Conservation (phyloP, 1,284 basidiomycete genomes). For the Malassezia globosa region DNA sequence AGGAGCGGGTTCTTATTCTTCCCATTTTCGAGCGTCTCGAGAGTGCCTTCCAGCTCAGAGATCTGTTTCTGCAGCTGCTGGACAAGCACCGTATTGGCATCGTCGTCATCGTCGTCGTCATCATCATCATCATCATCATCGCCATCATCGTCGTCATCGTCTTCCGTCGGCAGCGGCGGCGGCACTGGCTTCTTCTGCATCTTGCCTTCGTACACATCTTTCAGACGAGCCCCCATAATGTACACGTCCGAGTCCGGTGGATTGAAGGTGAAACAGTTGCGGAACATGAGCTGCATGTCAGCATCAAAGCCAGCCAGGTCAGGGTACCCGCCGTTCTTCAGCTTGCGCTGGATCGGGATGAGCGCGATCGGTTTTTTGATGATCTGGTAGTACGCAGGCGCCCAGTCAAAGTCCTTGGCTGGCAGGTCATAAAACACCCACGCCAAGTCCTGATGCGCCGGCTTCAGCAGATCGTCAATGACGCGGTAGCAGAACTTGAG, state of each 20-base stretch:
- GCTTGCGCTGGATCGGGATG: slow-evolving; percentile 53
- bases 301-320: slow-evolving; percentile 68
- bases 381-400: slow-evolving; percentile 73
- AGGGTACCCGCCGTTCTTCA: slow-evolving; percentile 65
- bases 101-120: slow-evolving; percentile 29
- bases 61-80: slow-evolving; percentile 34
- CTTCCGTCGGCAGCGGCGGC: slow-evolving; percentile 32
- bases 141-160: slow-evolving; percentile 46
- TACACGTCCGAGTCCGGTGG: slow-evolving; percentile 76
- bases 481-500: slow-evolving; percentile 70
- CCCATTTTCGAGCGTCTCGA: slow-evolving; percentile 32
- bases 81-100: slow-evolving; percentile 20
- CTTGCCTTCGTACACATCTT: slow-evolving; percentile 79
- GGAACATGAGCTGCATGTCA: slow-evolving; percentile 86
- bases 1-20: slow-evolving; percentile 34
- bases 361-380: slow-evolving; percentile 87
- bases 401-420: slow-evolving; percentile 63
- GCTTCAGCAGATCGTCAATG: slow-evolving; percentile 62
- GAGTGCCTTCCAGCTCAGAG: slow-evolving; percentile 27
- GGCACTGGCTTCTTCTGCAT: slow-evolving; percentile 62
- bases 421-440: slow-evolving; percentile 87
- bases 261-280: slow-evolving; percentile 87
- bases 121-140: slow-evolving; percentile 48
- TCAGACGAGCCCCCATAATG: slow-evolving; percentile 53
- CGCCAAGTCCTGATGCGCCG: slow-evolving; percentile 63